Evolutionary conservation across 2,329 filamentous ascomycete genomes (phyloP), one percentile per base, ranked within the genome.

Genomic region (Aspergillus versicolor): DNA sequence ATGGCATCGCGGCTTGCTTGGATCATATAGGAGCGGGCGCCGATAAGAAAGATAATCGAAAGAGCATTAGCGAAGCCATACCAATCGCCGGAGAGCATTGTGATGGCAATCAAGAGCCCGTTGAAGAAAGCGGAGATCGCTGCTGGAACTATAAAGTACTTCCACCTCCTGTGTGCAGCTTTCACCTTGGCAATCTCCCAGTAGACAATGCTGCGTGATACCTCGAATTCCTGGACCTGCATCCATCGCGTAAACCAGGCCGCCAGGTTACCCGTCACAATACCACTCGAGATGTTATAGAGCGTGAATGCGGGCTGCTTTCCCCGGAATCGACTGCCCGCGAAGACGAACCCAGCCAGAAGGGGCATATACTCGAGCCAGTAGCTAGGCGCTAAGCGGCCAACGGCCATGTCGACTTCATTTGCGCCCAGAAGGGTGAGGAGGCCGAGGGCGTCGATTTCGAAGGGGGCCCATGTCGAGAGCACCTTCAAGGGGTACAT

Each of bases 311-410:
- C 11, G 4, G 24, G 44, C 15, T n/a, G 21, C 17, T 50, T 50
- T 2, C 11, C 12, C 5, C 37, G 34, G 21, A 50, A 27, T 17
- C 37, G 19, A 37, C 41, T 21, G 11, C 47, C 12, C 3, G 47
- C 47, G 8, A 50, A 27, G 9, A 50, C 34, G 12, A 41, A 41
- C 8, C 21, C 37, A 2, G 47, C 47, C 4, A 50, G 37, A 13
- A 50, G 13, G 3, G 47, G 47, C 47, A 50, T 50, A 13, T 41
- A 50, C 17, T 50, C 47, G 8, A 50, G 37, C 47, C 47, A 50
- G 21, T 17, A 17, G 37, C 47, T 50, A 5, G 34, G 47, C 12
- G 21, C 47, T 8, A 50, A 21, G 9, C 47, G 47, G 2, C 47
- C 47, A 21, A 50, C 37, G 4, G 34, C 27, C 6, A n/a, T 17